Evolutionary conservation across 139 green algal species (phyloP), one percentile per base, ranked within the genome.

Genomic region (Nannochloris sp.): DNA sequence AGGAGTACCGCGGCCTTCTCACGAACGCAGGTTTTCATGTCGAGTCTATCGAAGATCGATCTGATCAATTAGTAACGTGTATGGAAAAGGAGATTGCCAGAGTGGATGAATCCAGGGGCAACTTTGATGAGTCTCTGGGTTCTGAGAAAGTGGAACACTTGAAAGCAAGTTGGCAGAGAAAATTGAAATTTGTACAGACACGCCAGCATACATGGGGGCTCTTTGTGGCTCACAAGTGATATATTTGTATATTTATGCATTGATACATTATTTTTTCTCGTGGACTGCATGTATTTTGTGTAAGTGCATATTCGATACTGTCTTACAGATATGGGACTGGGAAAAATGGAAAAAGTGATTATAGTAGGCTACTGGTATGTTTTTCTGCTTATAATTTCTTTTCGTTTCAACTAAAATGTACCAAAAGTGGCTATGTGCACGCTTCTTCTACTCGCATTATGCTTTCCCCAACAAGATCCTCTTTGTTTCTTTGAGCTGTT

Each of bases 161-260:
- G 3, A 37, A 18, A 9, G 8, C 27, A 16, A 40, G 29, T 53
- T 94, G 87, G 87, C 61, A 69, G 54, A 77, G 66, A 55, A 94
- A 94, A 76, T 72, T 95, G 59, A 66, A 51, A 43, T 71, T 87
- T 4, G 83, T 80, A 10, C 48, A 43, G 15, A 62, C 70, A 1
- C 79, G 78, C 6, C 73, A 92, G 73, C 81, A 91, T 63, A 61
- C 70, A 2, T 93, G 85, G 85, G 85, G 80, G 0, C 44, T 84
- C 12, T 87, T 93, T 44, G 31, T 46, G 5, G 70, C 62, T 15
- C 37, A 54, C 27, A 72, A 62, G 64, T 53, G 2, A 53, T 21
- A 27, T 27, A 27, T 27, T 2, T 50, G 44, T 18, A 53, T 12
- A 25, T 53, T 53, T 15, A 53, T 15, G 50, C 53, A 15, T 60